Conservation (phyloP, 352 stramenopile species). For the Pythium periplocum region DNA sequence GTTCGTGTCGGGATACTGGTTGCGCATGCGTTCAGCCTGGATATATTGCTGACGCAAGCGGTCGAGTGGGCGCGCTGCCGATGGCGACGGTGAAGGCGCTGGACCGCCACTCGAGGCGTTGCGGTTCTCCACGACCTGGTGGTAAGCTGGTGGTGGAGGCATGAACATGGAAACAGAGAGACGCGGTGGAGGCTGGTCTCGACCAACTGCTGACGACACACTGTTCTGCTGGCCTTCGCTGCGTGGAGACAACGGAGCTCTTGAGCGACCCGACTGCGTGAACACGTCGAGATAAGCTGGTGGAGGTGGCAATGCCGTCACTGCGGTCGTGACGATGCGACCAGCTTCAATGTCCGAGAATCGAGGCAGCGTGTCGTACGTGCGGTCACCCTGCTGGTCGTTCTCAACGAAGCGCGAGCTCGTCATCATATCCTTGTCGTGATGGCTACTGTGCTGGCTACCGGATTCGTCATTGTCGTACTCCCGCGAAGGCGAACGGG, state of each 20-base stretch:
- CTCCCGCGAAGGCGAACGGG: slow-evolving; percentile 1
- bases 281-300: slow-evolving; percentile 37
- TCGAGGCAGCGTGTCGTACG: slow-evolving; percentile 15
- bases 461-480: neutral
- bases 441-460: neutral
- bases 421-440: neutral
- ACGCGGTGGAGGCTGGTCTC: slow-evolving; percentile 1
- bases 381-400: slow-evolving; percentile 3
- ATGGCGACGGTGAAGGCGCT: neutral
- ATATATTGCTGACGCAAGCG: slow-evolving; percentile 69
- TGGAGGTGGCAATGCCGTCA: slow-evolving; percentile 24
- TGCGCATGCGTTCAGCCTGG: slow-evolving; percentile 50
- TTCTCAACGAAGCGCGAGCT: neutral
- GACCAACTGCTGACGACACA: slow-evolving; percentile 10
- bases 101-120: neutral
- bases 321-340: slow-evolving; percentile 18
- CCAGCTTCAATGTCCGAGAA: slow-evolving; percentile 42
- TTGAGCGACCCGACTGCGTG: slow-evolving; percentile 20
- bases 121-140: neutral
- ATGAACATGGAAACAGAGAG: slow-evolving; percentile 4
- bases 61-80: slow-evolving; percentile 16
- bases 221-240: slow-evolving; percentile 18
- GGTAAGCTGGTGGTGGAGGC: slow-evolving; percentile 43
- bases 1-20: slow-evolving; percentile 23
- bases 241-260: slow-evolving; percentile 10